Base-by-base conservation (phyloP, 306 rosid species). In the Hippophae tibetana region DNA sequence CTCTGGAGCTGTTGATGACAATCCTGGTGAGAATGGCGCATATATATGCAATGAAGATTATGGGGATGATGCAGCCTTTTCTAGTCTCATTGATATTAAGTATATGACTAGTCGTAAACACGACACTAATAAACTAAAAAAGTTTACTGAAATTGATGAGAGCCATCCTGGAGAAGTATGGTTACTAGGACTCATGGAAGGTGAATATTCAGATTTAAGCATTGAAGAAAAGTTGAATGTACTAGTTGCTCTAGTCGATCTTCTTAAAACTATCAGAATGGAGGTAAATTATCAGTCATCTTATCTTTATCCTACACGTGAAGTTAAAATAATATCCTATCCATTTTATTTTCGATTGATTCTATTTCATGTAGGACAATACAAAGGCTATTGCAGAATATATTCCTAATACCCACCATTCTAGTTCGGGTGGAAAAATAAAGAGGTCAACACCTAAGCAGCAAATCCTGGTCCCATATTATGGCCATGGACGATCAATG, bases 131-230 rank as follows among this genome's bases (percentile, higher is more conserved):
- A 61, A 43, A 69, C 66, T 61, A 52, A 60, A 60, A 42, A 72
- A 77, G 51, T 54, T 44, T 79, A 86, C 84, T 65, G 99, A 88
- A 81, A 92, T 92, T 14, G 99, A 92, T 64, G 99, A 88, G 74
- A 92, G 99, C 69, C 81, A 79, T 78, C 75, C 94, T 8, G 99
- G 96, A 38, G 99, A 88, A 82, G 82, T 73, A 41, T 92, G 99
- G 96, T 65, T 92, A 66, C 73, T 92, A 75, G 99, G 96, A 72
- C 60, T 92, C 72, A 82, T 84, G 95, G 99, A 92, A 68, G 72
- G 95, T 61, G 99, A 92, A 76, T 88, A 92, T 76, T 88, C 95
- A 42, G 85, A 82, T 77, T 74, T 92, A 72, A 88, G 87, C 72
- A 72, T 88, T 57, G 96, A 88, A 62, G 99, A 92, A 72, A 92